Conservation (phyloP, 768 basidiomycete genomes). For the Lentinus tigrinus region DNA sequence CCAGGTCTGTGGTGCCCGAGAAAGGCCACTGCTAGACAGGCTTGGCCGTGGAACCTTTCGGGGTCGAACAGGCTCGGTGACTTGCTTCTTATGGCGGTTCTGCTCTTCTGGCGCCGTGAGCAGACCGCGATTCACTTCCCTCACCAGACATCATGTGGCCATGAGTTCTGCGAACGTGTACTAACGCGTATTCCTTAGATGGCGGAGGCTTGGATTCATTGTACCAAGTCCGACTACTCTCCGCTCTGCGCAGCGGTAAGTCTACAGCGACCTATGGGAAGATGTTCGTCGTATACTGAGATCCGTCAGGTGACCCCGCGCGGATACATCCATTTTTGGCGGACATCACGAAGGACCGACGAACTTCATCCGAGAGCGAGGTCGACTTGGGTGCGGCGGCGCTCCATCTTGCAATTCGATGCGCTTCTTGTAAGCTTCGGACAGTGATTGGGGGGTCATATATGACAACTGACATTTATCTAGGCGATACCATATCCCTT, state of each 20-base stretch:
- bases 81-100: too few relatives aligned
- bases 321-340: slow-evolving; percentile 80
- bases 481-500: slow-evolving; percentile 66
- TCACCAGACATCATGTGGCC: too few relatives aligned
- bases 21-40: too few relatives aligned
- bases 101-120: too few relatives aligned
- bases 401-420: slow-evolving; percentile 80
- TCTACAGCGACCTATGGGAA: neutral
- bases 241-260: slow-evolving; percentile 41
- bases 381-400: slow-evolving; percentile 72
- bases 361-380: slow-evolving; percentile 45
- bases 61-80: too few relatives aligned
- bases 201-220: slow-evolving; percentile 29
- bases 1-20: too few relatives aligned
- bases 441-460: neutral
- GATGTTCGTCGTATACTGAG: neutral
- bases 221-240: slow-evolving; percentile 42
- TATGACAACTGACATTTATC: neutral
- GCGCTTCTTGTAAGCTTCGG: slow-evolving; percentile 61
- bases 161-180: too few relatives aligned
- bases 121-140: too few relatives aligned
- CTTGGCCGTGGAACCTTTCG: too few relatives aligned
- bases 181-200: neutral
- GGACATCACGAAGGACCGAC: slow-evolving; percentile 68
- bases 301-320: slow-evolving; percentile 62